A percentile compares a stretch with the other conserved stretches of the same genome.
Evolutionary conservation across 2,329 filamentous ascomycete species (phyloP).

Genomic region (Trichoderma harzianum): DNA sequence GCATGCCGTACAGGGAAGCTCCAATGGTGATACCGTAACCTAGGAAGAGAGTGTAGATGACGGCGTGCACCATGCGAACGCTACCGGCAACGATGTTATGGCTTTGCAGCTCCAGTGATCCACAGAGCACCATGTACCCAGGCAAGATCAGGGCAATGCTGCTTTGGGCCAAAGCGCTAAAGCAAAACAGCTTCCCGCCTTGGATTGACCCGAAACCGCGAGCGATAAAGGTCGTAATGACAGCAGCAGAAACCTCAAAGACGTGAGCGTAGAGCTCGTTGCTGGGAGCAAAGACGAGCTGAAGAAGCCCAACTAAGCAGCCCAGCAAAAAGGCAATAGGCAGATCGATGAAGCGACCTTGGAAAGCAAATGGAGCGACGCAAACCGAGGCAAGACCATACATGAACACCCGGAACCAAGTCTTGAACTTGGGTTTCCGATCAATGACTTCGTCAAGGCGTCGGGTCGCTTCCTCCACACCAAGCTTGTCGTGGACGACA

Average conservation of each 20-base stretch:
- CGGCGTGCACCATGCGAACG: slow-evolving; percentile 71
- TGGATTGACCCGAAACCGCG: slow-evolving; percentile 66
- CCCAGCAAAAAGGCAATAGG: slow-evolving; percentile 75
- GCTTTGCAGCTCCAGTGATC: slow-evolving; percentile 64
- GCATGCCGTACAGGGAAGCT: slow-evolving; percentile 61
- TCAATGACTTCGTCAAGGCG: slow-evolving; percentile 55
- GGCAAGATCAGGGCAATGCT: slow-evolving; percentile 72
- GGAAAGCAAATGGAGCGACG: slow-evolving; percentile 78
- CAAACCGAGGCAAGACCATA: slow-evolving; percentile 73
- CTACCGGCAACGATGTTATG: slow-evolving; percentile 68
- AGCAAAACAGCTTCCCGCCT: slow-evolving; percentile 61
- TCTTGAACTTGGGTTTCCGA: slow-evolving; percentile 44
- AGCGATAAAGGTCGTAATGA: slow-evolving; percentile 65
- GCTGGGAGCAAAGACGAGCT: slow-evolving; percentile 69
- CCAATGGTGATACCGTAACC: slow-evolving; percentile 72
- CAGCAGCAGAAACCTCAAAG: slow-evolving; percentile 53
- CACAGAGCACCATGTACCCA: slow-evolving; percentile 48
- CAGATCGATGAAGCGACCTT: slow-evolving; percentile 72
- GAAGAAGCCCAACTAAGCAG: slow-evolving; percentile 68
- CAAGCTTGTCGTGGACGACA: slow-evolving; percentile 73
- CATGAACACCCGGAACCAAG: slow-evolving; percentile 58
- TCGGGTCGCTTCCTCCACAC: slow-evolving; percentile 65
- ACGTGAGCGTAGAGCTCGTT: slow-evolving; percentile 65
- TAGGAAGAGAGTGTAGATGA: slow-evolving; percentile 71
- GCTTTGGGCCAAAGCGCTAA: slow-evolving; percentile 68